Percentiles rank a stretch among this genome's conserved stretches.
These are phyloP conservation scores for Excoecaria cochinchinensis DNA, from an alignment of 345 rosid species.

Conservation along the genomic window DNA sequence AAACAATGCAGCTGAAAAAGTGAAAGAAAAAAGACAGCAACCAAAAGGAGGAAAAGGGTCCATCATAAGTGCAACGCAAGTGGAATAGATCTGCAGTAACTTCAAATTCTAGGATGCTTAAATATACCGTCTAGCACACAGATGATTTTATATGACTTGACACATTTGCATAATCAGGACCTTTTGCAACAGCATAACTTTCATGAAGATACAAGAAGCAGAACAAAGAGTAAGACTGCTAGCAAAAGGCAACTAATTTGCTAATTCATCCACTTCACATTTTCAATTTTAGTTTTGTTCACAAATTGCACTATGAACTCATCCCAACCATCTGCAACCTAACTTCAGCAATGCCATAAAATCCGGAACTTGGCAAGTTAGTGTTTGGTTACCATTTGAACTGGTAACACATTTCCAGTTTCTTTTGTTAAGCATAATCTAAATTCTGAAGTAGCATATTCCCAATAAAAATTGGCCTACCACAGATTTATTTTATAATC, in stretches of 20 bases:
- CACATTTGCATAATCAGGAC: not conserved
- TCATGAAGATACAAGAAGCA: not conserved
- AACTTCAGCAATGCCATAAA: not conserved
- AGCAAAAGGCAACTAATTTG: not conserved
- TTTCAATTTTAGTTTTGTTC: not conserved
- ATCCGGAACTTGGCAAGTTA: not conserved
- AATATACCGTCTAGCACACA: not conserved
- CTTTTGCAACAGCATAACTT: not conserved
- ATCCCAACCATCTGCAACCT: not conserved
- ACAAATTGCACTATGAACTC: no score
- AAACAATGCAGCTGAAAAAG: not conserved
- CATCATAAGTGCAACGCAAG: not conserved
- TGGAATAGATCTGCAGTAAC: not conserved
- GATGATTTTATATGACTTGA: not conserved
- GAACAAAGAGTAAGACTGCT: not conserved
- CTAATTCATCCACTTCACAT: not conserved
- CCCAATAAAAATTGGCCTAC: no score
- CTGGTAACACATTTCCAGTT: not conserved
- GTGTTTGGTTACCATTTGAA: not conserved
- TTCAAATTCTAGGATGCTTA: not conserved
- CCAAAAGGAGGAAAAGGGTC: constrained; percentile 1
- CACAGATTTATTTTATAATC: no score
- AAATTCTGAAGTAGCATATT: not conserved
- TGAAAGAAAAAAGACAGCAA: not conserved
- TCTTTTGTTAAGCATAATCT: not conserved